Evolutionary conservation across 257 asterid species (phyloP), one percentile per base, ranked within the genome.

Genomic region (Przewalskia tangutica): DNA sequence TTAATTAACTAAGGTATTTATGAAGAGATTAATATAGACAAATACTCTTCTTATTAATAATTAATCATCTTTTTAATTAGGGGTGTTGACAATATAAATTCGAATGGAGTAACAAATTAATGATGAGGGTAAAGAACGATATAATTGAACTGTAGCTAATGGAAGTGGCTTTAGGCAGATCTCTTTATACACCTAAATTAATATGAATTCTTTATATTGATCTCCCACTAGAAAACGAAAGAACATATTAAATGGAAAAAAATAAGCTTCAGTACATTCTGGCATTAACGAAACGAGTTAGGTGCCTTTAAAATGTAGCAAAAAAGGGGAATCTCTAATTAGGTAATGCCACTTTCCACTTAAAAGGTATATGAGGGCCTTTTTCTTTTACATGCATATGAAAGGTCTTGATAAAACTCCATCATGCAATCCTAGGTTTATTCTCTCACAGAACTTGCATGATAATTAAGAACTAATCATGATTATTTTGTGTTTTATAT

Each of bases 341-440:
- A 48, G 60, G 79, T 73, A 73, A 48, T 48, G 42, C 58, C 79
- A 48, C 60, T 48, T 48, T 73, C 32, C 79, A 7, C 44, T 73
- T 73, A 23, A 73, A 73, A 23, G 59, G 44, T 13, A 0, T 48
- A 8, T 0, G 3, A 13, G 23, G 59, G 20, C 18, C 42, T 73
- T 73, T 73, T 20, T 48, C 38, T 73, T 46, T 73, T 20, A 48
- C 5, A 20, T 71, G 20, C 60, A 73, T 73, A 0, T 23, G 23
- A 73, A 73, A 48, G 20, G 0, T 46, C 40, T 20, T 48, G 7
- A 7, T 2, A 40, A 18, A 7, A 14, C 23, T 40, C 6, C 77
- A 42, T 46, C 77, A 44, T 46, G 79, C 58, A 73, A 23, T 73
- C 79, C 79, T 73, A 73, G 60, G 79, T 48, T 73, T 71, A 46